Conservation (phyloP, 1,139 yeast species). For the Yamadazyma dendronema region DNA sequence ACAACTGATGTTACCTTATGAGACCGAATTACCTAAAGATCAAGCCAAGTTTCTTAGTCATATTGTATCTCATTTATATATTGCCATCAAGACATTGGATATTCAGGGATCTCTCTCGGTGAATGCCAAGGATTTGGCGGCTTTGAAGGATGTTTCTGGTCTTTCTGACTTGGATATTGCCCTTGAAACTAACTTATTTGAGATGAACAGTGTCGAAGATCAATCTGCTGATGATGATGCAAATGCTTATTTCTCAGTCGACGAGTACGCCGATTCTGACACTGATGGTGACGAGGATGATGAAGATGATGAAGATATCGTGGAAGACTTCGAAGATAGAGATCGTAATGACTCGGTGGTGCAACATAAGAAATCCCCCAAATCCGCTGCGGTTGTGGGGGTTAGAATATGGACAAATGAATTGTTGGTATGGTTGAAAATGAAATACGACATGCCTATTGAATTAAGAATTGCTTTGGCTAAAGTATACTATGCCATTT, state of each 20-base stretch:
- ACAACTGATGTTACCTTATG: conserved; percentile 70
- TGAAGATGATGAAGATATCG: conserved; percentile 33
- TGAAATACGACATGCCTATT: conserved; percentile 82
- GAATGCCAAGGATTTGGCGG: conserved; percentile 59
- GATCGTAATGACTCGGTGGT: conserved; percentile 31
- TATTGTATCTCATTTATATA: conserved; percentile 73
- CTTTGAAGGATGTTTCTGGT: conserved; percentile 30
- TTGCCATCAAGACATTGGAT: conserved; percentile 75
- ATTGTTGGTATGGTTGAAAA: conserved; percentile 71
- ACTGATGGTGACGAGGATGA: conserved; percentile 24
- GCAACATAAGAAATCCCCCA: conserved; percentile 59
- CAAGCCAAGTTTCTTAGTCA: conserved; percentile 76
- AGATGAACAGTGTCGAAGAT: conserved; percentile 18
- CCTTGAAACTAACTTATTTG: conserved; percentile 51
- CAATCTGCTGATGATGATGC: conserved; percentile 21
- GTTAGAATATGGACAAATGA: conserved; percentile 90
- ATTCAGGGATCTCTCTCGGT: conserved; percentile 71
- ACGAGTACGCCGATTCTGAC: conserved; percentile 26
- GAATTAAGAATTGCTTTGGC: conserved; percentile 60
- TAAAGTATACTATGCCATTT: conserved; percentile 68
- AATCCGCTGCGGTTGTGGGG: conserved; percentile 71
- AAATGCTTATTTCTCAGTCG: conserved; percentile 19
- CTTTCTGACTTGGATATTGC: conserved; percentile 51
- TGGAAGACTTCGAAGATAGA: conserved; percentile 27
- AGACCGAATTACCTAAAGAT: conserved; percentile 65